Conservation (phyloP, 2,329 filamentous ascomycete genomes). For the Fusarium algeriense region DNA sequence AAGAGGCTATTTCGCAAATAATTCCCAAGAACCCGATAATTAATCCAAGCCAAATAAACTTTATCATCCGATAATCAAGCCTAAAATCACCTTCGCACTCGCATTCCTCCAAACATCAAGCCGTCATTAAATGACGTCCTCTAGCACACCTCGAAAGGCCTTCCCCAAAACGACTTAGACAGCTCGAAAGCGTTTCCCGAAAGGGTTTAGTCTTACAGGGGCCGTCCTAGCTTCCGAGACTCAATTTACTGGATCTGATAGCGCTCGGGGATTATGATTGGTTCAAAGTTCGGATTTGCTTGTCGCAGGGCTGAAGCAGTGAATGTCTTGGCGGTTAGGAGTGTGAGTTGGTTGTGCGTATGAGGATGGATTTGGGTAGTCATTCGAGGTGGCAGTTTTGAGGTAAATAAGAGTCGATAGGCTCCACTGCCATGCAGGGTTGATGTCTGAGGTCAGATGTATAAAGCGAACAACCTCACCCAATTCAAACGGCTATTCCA, state of each 20-base stretch:
- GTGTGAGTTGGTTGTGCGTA: not conserved
- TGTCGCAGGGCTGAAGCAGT: slow-evolving; percentile 28
- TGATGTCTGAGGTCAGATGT: not conserved
- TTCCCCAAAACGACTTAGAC: slow-evolving; percentile 25
- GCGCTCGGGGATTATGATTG: not conserved
- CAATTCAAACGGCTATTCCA: not conserved
- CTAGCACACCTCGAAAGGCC: slow-evolving; percentile 27
- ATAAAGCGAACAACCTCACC: not conserved
- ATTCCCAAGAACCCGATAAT: rapidly evolving
- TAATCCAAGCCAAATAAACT: not conserved
- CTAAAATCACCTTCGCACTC: slow-evolving; percentile 7
- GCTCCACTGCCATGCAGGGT: not conserved
- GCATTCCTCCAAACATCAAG: slow-evolving; percentile 15
- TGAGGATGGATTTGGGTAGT: not conserved
- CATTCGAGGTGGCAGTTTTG: not conserved
- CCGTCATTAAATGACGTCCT: slow-evolving; percentile 29
- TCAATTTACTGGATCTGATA: slow-evolving; percentile 8
- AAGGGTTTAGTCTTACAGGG: slow-evolving; percentile 1
- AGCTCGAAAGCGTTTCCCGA: slow-evolving; percentile 6
- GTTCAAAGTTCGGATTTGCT: slow-evolving; percentile 24
- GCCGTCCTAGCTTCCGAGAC: slow-evolving; percentile 10
- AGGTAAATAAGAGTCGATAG: not conserved
- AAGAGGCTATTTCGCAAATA: not conserved
- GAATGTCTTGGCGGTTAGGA: slow-evolving; percentile 7
- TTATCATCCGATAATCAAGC: not conserved